Evolutionary conservation across 2,329 filamentous ascomycete genomes (phyloP).

Genomic region (Chrysoporthe austroafricana): DNA sequence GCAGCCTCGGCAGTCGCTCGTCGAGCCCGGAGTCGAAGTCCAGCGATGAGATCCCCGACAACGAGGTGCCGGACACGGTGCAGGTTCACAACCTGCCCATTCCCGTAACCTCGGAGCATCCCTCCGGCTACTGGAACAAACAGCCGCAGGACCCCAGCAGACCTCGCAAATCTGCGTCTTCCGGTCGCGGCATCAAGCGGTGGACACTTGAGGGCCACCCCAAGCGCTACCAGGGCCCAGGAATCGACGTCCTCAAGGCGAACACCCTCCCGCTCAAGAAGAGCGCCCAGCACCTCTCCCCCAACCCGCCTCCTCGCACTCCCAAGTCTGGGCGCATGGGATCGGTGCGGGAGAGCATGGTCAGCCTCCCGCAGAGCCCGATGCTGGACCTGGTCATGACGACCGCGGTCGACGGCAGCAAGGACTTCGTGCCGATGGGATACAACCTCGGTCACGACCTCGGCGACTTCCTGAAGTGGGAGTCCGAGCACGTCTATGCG

Average conservation of each 20-base stretch:
- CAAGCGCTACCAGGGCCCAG: slow-evolving; percentile 36
- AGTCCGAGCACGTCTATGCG: slow-evolving; percentile 53
- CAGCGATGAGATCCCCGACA: slow-evolving; percentile 27
- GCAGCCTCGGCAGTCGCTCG: slow-evolving; percentile 22
- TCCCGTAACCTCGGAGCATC: slow-evolving; percentile 41
- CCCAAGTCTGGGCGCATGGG: slow-evolving; percentile 24
- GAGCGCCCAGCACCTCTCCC: slow-evolving; percentile 6
- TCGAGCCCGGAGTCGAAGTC: slow-evolving; percentile 18
- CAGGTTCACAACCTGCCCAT: slow-evolving; percentile 44
- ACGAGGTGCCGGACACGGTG: slow-evolving; percentile 28
- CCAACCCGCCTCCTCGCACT: slow-evolving; percentile 3
- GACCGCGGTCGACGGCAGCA: slow-evolving; percentile 44
- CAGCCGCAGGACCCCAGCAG: slow-evolving; percentile 30
- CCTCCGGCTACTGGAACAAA: slow-evolving; percentile 40
- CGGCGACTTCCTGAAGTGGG: slow-evolving; percentile 62
- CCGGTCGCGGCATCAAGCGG: slow-evolving; percentile 37
- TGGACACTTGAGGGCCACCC: slow-evolving; percentile 44
- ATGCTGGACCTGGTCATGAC: slow-evolving; percentile 52
- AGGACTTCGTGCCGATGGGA: slow-evolving; percentile 57
- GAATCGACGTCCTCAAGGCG: slow-evolving; percentile 32
- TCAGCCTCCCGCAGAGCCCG: slow-evolving; percentile 55
- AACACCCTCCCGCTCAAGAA: slow-evolving; percentile 31
- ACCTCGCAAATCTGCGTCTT: slow-evolving; percentile 33
- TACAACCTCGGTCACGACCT: slow-evolving; percentile 64
- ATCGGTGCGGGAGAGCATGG: slow-evolving; percentile 39